Conservation (phyloP, 805 yeast genomes). For the Yarrowia porcina region DNA sequence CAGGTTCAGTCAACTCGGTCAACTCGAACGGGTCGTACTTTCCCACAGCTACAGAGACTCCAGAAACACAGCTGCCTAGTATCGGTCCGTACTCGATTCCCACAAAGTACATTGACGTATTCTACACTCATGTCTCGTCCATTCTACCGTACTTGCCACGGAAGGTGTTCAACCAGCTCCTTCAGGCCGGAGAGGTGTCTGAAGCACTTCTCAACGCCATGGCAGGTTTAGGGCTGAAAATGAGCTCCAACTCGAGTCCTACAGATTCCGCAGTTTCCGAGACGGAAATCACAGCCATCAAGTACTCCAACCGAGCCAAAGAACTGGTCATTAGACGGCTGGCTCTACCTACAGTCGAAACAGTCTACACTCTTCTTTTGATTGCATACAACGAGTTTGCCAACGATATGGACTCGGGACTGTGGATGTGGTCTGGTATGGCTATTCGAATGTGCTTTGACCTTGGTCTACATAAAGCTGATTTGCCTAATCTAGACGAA, state of each 20-base stretch:
- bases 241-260: neutral
- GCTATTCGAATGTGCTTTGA: conserved; percentile 37
- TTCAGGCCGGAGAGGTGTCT: conserved; percentile 31
- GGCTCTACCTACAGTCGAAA: conserved; percentile 34
- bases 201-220: conserved; percentile 34
- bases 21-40: conserved; percentile 11
- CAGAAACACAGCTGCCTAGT: neutral
- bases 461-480: conserved; percentile 34
- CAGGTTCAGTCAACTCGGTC: conserved; percentile 11
- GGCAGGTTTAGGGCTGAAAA: conserved; percentile 30
- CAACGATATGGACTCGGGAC: conserved; percentile 35
- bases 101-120: conserved; percentile 23
- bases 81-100: conserved; percentile 18
- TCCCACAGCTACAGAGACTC: neutral
- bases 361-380: conserved; percentile 33
- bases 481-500: conserved; percentile 11
- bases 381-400: conserved; percentile 36
- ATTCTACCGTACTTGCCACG: conserved; percentile 32
- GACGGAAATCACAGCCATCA: conserved; percentile 27
- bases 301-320: conserved; percentile 34
- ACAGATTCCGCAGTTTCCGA: neutral
- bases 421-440: conserved; percentile 37
- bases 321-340: conserved; percentile 33
- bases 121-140: conserved; percentile 30
- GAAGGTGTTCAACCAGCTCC: conserved; percentile 30